Conservation (phyloP, 352 stramenopile genomes). For the Phytophthora constricta region DNA sequence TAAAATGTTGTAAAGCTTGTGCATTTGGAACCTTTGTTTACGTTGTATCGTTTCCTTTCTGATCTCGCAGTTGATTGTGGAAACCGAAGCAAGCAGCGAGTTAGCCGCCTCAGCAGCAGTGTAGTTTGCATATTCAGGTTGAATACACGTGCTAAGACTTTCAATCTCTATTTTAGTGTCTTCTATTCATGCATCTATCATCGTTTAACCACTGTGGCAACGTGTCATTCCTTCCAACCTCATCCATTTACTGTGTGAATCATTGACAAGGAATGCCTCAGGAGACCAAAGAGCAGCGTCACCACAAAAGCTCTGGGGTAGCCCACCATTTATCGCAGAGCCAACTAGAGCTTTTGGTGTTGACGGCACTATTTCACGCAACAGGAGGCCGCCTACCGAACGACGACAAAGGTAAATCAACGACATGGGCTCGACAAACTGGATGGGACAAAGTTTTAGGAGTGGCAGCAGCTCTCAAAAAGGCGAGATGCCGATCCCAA, state of each 20-base stretch:
- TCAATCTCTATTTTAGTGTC: constrained; percentile 1
- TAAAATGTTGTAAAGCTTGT: too few relatives aligned
- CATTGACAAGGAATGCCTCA: constrained; percentile 11
- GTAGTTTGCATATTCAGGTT: neutral
- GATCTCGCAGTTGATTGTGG: constrained; percentile 20
- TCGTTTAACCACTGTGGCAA: too few relatives aligned
- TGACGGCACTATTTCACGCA: constrained; percentile 48
- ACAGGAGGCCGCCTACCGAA: constrained; percentile 36
- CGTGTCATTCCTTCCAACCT: too few relatives aligned
- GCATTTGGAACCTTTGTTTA: too few relatives aligned
- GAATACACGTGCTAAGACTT: neutral
- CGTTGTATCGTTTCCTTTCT: too few relatives aligned
- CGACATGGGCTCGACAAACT: constrained; percentile 43
- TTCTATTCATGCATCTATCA: constrained; percentile 24
- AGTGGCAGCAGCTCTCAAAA: constrained; percentile 11
- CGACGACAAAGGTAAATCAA: neutral
- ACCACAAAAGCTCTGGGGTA: constrained; percentile 4
- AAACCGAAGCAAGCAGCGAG: constrained; percentile 21
- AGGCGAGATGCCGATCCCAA: constrained; percentile 16
- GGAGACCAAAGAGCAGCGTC: neutral
- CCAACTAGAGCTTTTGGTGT: constrained; percentile 54
- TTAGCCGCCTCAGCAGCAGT: constrained; percentile 16
- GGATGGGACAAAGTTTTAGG: constrained; percentile 46
- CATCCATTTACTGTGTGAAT: too few relatives aligned
- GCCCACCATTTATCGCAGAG: constrained; percentile 17